Conservation (phyloP, 1,284 basidiomycete genomes). For the Tremellales sp. region DNA sequence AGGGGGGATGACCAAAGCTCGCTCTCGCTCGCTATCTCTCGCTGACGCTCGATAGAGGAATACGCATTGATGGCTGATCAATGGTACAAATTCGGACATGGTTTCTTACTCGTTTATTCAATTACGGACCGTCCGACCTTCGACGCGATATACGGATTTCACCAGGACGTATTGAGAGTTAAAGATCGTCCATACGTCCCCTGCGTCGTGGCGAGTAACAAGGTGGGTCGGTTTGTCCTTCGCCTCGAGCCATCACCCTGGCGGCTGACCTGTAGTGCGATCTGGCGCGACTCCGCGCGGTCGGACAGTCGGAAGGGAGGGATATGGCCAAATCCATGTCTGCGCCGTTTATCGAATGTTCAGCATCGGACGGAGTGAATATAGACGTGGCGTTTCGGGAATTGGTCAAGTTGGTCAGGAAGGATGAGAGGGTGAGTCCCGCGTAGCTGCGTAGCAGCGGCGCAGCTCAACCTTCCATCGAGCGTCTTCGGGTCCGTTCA, state of each 20-base stretch:
- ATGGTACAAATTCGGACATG: conserved; percentile 57
- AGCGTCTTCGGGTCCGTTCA: too few relatives aligned
- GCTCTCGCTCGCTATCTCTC: neutral
- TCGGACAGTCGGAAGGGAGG: conserved; percentile 51
- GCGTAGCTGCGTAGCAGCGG: neutral
- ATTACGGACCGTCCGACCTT: conserved; percentile 56
- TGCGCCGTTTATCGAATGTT: conserved; percentile 56
- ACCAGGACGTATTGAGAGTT: conserved; percentile 52
- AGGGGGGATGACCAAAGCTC: neutral
- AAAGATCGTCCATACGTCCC: conserved; percentile 56
- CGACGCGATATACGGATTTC: conserved; percentile 52
- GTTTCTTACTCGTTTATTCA: conserved; percentile 57
- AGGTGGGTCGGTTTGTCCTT: conserved; percentile 16
- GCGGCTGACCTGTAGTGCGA: conserved; percentile 49
- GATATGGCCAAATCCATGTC: conserved; percentile 52
- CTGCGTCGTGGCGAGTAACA: conserved; percentile 53
- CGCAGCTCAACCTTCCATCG: neutral
- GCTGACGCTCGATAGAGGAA: conserved; percentile 29
- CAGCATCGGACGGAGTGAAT: conserved; percentile 55
- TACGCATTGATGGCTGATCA: conserved; percentile 55
- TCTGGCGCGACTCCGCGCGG: conserved; percentile 52
- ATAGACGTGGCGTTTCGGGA: conserved; percentile 56
- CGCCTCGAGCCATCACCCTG: neutral
- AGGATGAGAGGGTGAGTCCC: conserved; percentile 50
- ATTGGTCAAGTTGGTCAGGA: conserved; percentile 54